Evolutionary conservation across 2,329 filamentous ascomycete genomes (phyloP).

Genomic region (Penicillium sp.): DNA sequence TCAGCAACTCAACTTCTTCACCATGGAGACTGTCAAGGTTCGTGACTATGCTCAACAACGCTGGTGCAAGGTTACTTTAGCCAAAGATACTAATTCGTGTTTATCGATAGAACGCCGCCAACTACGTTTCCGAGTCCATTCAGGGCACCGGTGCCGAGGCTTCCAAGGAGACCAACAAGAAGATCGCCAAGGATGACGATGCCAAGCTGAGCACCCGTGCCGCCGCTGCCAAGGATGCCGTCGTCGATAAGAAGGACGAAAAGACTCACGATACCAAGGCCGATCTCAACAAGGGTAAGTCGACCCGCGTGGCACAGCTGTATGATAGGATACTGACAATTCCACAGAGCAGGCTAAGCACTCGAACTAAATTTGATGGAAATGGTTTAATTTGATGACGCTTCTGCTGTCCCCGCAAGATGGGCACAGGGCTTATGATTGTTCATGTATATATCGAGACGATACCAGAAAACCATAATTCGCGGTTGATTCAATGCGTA

Average conservation of each 20-base stretch:
- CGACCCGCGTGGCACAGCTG: neutral
- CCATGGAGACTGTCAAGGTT: conserved; percentile 24
- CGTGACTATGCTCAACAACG: neutral
- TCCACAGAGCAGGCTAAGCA: neutral
- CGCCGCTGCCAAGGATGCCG: conserved; percentile 53
- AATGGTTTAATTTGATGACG: neutral
- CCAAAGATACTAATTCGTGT: neutral
- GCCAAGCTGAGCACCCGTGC: conserved; percentile 54
- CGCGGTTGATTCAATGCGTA: neutral
- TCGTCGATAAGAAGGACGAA: conserved; percentile 55
- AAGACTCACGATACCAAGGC: conserved; percentile 46
- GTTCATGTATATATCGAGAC: neutral
- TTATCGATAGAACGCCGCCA: conserved; percentile 55
- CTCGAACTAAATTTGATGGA: neutral
- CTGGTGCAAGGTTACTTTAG: neutral
- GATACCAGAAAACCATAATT: neutral
- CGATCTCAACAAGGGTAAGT: conserved; percentile 25
- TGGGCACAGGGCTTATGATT: neutral
- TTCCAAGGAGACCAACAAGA: conserved; percentile 70
- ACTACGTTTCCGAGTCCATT: conserved; percentile 66
- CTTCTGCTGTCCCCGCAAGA: neutral
- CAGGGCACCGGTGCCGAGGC: conserved; percentile 56
- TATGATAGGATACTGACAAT: neutral
- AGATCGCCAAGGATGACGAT: conserved; percentile 62
- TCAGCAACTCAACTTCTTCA: neutral